Percentiles rank a stretch among this genome's conserved stretches.
These are phyloP conservation scores for Penicillium mononematosum DNA, from an alignment of 495 filamentous ascomycete genomes.

Conservation along the genomic window DNA sequence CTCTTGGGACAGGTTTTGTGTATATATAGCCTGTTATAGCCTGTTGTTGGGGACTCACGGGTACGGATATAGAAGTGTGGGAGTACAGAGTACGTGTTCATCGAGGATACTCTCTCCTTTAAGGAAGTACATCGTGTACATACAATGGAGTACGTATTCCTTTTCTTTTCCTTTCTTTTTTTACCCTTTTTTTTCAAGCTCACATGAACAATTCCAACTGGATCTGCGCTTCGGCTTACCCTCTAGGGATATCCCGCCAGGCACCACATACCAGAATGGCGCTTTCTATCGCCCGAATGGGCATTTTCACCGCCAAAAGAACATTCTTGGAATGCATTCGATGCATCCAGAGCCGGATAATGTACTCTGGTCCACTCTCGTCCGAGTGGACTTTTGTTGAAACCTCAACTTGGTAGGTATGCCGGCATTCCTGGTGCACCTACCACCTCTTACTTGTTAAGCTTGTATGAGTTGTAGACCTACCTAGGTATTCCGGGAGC, in stretches of 20 bases:
- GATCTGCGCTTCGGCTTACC: constrained; percentile 38
- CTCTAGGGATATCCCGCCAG: constrained; percentile 36
- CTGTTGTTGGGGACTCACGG: neutral
- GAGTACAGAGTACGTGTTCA: neutral
- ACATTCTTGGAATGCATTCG: constrained; percentile 1
- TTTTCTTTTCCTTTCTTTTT: neutral
- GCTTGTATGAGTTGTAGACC: neutral
- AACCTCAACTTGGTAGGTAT: constrained; percentile 10
- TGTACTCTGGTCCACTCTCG: constrained; percentile 12
- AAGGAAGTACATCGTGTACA: neutral
- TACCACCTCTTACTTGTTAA: constrained; percentile 10
- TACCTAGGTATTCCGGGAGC: neutral
- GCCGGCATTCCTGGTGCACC: constrained; percentile 8
- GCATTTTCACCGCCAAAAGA: constrained; percentile 11
- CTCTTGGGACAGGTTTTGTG: neutral
- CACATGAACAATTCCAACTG: constrained; percentile 22
- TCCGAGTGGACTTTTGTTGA: constrained; percentile 7
- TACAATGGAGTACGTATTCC: neutral
- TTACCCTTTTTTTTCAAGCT: constrained; percentile 12
- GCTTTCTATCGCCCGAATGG: constrained; percentile 22
- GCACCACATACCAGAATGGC: constrained; percentile 11
- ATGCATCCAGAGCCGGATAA: neutral
- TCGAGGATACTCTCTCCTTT: neutral
- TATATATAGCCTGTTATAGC: neutral
- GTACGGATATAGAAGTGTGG: neutral